These are phyloP conservation scores for Trichosporon faecale DNA, from an alignment of 1,284 basidiomycete species.

Conservation along the genomic window DNA sequence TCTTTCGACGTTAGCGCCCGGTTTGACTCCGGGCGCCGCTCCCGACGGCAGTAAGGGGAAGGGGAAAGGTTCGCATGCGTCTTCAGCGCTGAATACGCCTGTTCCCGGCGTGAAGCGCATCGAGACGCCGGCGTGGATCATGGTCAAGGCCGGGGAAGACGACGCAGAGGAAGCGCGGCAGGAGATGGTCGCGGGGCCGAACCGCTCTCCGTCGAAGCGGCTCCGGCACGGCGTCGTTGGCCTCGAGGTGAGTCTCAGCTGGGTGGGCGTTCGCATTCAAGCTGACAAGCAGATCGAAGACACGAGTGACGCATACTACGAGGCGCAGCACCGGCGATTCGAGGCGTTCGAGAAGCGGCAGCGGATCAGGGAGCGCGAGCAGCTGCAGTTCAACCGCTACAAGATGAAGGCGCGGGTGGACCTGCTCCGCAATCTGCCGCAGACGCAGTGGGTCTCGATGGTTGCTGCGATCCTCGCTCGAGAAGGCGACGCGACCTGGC, in stretches of 20 bases:
- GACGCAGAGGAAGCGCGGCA: slow-evolving; percentile 45
- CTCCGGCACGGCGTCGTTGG: slow-evolving; percentile 28
- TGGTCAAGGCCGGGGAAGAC: slow-evolving; percentile 42
- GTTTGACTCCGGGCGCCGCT: neutral
- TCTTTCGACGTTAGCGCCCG: neutral
- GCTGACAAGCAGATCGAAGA: slow-evolving; percentile 58
- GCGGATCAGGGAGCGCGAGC: slow-evolving; percentile 81
- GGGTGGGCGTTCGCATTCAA: neutral
- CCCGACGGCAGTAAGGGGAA: too few species aligned
- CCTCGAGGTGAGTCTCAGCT: slow-evolving; percentile 23
- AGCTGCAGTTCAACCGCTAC: slow-evolving; percentile 83
- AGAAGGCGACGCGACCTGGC: slow-evolving; percentile 27
- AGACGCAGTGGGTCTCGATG: slow-evolving; percentile 32
- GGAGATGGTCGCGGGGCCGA: slow-evolving; percentile 29
- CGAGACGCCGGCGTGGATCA: slow-evolving; percentile 44
- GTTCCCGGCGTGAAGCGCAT: slow-evolving; percentile 34
- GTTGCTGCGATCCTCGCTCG: slow-evolving; percentile 27
- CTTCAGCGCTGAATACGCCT: neutral
- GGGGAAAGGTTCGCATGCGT: neutral
- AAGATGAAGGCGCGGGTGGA: slow-evolving; percentile 85
- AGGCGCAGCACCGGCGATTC: slow-evolving; percentile 77
- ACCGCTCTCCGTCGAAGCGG: slow-evolving; percentile 32
- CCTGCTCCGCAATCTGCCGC: slow-evolving; percentile 60
- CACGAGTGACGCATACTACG: slow-evolving; percentile 79
- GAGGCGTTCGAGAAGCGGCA: slow-evolving; percentile 81